Conservation (phyloP, 108 stramenopile genomes). For the Stephanodiscus triporus region DNA sequence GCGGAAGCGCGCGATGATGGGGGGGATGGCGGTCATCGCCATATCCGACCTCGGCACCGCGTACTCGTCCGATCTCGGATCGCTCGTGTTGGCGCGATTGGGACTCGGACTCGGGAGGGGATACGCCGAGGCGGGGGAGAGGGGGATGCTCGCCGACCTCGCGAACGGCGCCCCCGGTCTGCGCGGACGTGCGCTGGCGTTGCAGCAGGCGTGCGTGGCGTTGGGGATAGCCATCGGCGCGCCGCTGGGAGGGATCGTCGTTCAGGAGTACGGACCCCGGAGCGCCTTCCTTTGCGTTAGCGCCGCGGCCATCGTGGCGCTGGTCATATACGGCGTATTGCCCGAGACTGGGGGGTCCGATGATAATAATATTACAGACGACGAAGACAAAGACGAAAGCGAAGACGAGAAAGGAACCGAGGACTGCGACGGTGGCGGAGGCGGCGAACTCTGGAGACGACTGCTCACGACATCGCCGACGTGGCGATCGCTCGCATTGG, state of each 20-base stretch:
- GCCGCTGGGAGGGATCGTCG: constrained; percentile 65
- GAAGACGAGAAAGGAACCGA: background rate
- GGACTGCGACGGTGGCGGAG: background rate
- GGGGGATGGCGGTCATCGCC: constrained; percentile 74
- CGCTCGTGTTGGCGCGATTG: constrained; percentile 61
- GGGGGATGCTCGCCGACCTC: constrained; percentile 78
- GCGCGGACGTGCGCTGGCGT: constrained; percentile 66
- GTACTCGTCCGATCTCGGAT: constrained; percentile 36
- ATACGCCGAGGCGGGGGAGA: constrained; percentile 67
- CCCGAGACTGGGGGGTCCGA: constrained; percentile 64
- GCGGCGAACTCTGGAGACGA: constrained; percentile 51
- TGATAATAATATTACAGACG: no score
- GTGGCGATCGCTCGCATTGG: constrained; percentile 67
- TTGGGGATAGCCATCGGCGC: constrained; percentile 79
- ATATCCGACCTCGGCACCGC: constrained; percentile 68
- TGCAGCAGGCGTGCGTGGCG: constrained; percentile 69
- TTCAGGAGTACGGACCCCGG: constrained; percentile 63
- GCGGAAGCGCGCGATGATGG: constrained; percentile 74
- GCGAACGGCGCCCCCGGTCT: constrained; percentile 49
- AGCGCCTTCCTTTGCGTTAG: constrained; percentile 75
- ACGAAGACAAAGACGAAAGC: background rate
- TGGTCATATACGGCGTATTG: constrained; percentile 58
- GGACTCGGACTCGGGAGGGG: constrained; percentile 67
- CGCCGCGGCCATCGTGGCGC: constrained; percentile 60
- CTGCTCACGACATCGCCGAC: constrained; percentile 51